A percentile compares a stretch with the other conserved stretches of the same genome.
Evolutionary conservation across 768 basidiomycete species (phyloP).

Genomic region (Pholiota molesta): DNA sequence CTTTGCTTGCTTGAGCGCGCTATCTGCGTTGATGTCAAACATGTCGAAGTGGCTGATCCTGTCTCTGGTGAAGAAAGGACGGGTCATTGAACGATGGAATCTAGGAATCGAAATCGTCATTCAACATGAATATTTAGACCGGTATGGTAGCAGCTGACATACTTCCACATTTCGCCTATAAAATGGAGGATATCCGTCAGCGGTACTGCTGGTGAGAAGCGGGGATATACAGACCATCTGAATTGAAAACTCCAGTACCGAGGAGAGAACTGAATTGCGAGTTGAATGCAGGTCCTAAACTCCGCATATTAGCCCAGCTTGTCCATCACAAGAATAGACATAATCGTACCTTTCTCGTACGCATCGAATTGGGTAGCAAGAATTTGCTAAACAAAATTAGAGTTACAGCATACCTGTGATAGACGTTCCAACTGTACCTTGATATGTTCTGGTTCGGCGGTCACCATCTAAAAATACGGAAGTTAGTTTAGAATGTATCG

Average conservation of each 20-base stretch:
- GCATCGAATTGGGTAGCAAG: slow-evolving; percentile 52
- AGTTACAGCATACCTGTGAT: slow-evolving; percentile 12
- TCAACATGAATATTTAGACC: neutral
- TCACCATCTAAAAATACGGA: slow-evolving; percentile 38
- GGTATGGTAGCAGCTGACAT: slow-evolving; percentile 15
- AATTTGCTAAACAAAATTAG: slow-evolving; percentile 32
- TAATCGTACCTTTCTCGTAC: slow-evolving; percentile 47
- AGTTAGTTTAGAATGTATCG: slow-evolving; percentile 14
- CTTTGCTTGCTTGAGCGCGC: slow-evolving; percentile 46
- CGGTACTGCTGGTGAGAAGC: neutral
- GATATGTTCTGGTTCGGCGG: slow-evolving; percentile 49
- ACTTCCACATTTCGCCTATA: slow-evolving; percentile 70
- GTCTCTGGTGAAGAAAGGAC: slow-evolving; percentile 69
- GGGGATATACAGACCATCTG: slow-evolving; percentile 44
- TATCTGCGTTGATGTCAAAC: slow-evolving; percentile 56
- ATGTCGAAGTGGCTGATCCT: slow-evolving; percentile 62
- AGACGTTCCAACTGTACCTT: slow-evolving; percentile 31
- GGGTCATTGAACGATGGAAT: slow-evolving; percentile 65
- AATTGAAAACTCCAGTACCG: slow-evolving; percentile 62
- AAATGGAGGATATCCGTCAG: neutral
- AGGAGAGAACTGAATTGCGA: slow-evolving; percentile 38
- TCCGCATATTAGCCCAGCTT: neutral
- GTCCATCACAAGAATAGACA: slow-evolving; percentile 40
- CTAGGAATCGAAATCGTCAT: slow-evolving; percentile 26
- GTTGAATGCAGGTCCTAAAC: slow-evolving; percentile 28